Evolutionary conservation across 2,329 filamentous ascomycete genomes (phyloP), one percentile per base, ranked within the genome.

Genomic region (Pseudocercospora fijiensis): DNA sequence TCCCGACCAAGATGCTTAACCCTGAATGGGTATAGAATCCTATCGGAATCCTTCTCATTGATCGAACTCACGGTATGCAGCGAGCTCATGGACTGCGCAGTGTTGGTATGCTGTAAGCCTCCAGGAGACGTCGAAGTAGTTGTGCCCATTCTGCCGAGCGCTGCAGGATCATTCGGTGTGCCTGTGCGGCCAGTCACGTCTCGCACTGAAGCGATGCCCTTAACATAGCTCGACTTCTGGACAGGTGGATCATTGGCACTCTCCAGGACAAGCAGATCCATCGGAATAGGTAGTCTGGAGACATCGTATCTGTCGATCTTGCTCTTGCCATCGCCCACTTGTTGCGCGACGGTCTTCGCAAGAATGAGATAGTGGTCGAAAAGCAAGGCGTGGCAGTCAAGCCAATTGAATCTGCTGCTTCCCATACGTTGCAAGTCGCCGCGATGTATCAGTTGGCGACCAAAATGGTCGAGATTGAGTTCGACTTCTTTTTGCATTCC

Each of bases 321-420:
- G n/a, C 85, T 85, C 55, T 85, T 86, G 13, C 27, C 20, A 51
- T 87, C 84, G 51, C 88, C 86, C 72, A 92, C 92, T 52, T 87
- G 82, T 10, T 84, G 82, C 3, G 88, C 83, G 7, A 91, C 84
- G 1, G 71, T 72, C 80, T 99, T 99, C 43, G 95, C 90, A 51
- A 99, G 80, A 33, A 99, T 93, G 41, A 99, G 84, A 76, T 97
- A 99, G 78, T 99, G 93, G 73, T 99, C 96, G 74, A 99, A 98
- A 0, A 99, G 84, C 52, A 99, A 85, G 2, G 91, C 92, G 75
- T 97, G 92, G 0, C 91, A 96, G 72, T 99, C 95, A 7, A 98
- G 88, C 89, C 94, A 96, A 67, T 89, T 89, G 74, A 98, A 95
- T 62, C 92, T 88, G 75, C 91, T 96, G 49, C 89, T 91, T 61